phyloP scores from a whole-genome alignment of 371 early-diverging fungal species.

The Rhizopus delemar region DNA sequence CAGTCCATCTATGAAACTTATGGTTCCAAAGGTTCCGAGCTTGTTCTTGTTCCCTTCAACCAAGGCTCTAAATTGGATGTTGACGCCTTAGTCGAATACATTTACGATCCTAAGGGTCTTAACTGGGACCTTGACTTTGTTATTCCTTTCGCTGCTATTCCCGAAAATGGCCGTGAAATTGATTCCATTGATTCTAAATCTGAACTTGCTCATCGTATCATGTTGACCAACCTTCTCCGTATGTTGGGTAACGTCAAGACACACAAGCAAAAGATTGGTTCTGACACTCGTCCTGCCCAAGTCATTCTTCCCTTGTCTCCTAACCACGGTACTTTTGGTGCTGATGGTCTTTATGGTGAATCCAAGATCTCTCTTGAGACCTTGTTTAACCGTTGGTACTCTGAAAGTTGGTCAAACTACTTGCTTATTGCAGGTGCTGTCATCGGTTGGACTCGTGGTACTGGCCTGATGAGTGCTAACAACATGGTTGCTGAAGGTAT shows the following conservation, averaged over 20 bases:
- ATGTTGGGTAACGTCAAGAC: constrained; percentile 81
- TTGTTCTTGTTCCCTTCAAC: constrained; percentile 96
- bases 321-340: constrained; percentile 95
- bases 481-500: constrained; percentile 91
- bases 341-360: constrained; percentile 93
- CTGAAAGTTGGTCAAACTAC: constrained; percentile 91
- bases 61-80: constrained; percentile 89
- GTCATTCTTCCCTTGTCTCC: constrained; percentile 93
- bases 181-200: constrained; percentile 82
- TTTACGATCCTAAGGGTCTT: constrained; percentile 86
- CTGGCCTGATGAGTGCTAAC: constrained; percentile 92
- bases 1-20: constrained; percentile 82
- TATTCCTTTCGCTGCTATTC: constrained; percentile 94
- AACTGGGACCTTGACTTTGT: constrained; percentile 93
- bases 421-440: constrained; percentile 90
- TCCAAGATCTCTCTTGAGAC: constrained; percentile 94
- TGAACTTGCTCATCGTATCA: constrained; percentile 91
- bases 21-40: constrained; percentile 86
- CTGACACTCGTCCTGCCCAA: constrained; percentile 87
- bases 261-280: constrained; percentile 79
- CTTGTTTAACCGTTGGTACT: constrained; percentile 88
- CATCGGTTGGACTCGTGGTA: constrained; percentile 98
- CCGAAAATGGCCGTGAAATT: constrained; percentile 89
- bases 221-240: constrained; percentile 88
- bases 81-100: constrained; percentile 77